These are phyloP conservation scores for Candida awuae DNA, from an alignment of 805 yeast genomes.

Conservation along the genomic window DNA sequence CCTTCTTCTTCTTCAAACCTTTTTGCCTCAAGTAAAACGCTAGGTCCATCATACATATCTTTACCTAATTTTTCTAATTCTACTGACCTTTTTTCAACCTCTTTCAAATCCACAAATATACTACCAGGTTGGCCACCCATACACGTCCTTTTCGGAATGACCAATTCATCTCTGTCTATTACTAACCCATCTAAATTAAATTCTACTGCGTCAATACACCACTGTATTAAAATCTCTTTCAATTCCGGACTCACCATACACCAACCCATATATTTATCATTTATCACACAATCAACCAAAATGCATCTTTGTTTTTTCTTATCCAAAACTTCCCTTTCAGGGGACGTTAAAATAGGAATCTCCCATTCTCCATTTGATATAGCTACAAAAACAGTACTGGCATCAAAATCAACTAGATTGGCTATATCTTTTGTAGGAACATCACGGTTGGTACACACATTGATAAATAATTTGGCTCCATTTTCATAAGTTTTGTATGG, in stretches of 20 bases:
- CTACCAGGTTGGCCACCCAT: slow-evolving; percentile 67
- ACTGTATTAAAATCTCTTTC: slow-evolving; percentile 61
- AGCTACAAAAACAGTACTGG: slow-evolving; percentile 50
- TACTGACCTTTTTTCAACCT: slow-evolving; percentile 30
- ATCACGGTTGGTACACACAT: slow-evolving; percentile 57
- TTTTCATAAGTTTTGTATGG: slow-evolving; percentile 22
- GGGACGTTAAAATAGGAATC: slow-evolving; percentile 69
- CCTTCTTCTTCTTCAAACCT: slow-evolving; percentile 13
- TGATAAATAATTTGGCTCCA: slow-evolving; percentile 65
- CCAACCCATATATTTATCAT: slow-evolving; percentile 56
- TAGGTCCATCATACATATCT: slow-evolving; percentile 17
- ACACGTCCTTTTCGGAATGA: slow-evolving; percentile 61
- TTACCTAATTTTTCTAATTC: slow-evolving; percentile 23
- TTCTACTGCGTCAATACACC: slow-evolving; percentile 80
- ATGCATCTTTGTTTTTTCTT: slow-evolving; percentile 59
- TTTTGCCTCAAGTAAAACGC: slow-evolving; percentile 36
- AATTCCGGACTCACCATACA: slow-evolving; percentile 50
- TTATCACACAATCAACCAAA: slow-evolving; percentile 76
- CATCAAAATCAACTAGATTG: slow-evolving; percentile 35
- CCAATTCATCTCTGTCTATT: slow-evolving; percentile 51
- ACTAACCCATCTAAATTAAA: slow-evolving; percentile 25
- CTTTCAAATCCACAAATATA: slow-evolving; percentile 36
- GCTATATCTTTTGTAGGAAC: slow-evolving; percentile 39
- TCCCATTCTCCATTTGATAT: slow-evolving; percentile 75
- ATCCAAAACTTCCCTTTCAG: slow-evolving; percentile 47